phyloP scores from a whole-genome alignment of 768 basidiomycete species.

The Boletellus emodensis region DNA sequence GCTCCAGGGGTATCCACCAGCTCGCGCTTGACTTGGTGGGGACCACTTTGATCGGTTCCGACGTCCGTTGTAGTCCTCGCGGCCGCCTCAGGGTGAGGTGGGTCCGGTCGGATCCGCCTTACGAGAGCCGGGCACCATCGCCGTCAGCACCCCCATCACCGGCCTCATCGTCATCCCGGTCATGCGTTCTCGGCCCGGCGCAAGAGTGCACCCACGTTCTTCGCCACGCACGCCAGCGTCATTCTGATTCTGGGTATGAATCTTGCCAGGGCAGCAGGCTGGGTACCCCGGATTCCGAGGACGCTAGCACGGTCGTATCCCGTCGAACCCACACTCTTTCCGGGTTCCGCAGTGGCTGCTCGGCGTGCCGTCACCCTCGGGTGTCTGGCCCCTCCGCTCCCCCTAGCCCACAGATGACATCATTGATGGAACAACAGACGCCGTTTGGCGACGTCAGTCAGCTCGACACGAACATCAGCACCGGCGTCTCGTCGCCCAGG shows the following conservation, averaged over 20 bases:
- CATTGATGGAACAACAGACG: not conserved
- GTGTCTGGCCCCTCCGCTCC: constrained; percentile 10
- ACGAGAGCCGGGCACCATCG: constrained; percentile 2
- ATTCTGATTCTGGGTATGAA: not conserved
- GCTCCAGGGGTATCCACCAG: constrained; percentile 6
- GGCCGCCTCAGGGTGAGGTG: constrained; percentile 16
- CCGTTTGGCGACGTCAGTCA: constrained; percentile 2
- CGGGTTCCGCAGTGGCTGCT: constrained; percentile 28
- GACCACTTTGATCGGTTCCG: not conserved
- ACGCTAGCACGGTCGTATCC: not conserved
- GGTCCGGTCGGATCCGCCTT: constrained; percentile 10
- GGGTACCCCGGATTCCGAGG: constrained; percentile 16
- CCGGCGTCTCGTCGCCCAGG: not conserved
- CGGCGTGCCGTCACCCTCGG: constrained; percentile 24
- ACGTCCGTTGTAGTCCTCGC: not conserved
- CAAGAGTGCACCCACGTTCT: constrained; percentile 1
- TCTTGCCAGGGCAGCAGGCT: not conserved
- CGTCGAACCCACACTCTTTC: constrained; percentile 7
- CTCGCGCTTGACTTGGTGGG: constrained; percentile 22
- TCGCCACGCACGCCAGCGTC: not conserved
- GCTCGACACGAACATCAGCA: not conserved
- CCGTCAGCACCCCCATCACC: not conserved
- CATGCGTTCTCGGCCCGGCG: not conserved
- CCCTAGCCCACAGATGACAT: constrained; percentile 3
- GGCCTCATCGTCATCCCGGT: constrained; percentile 4